Base-by-base conservation (phyloP, 2,329 filamentous ascomycete species). In the Microdochium nivale region DNA sequence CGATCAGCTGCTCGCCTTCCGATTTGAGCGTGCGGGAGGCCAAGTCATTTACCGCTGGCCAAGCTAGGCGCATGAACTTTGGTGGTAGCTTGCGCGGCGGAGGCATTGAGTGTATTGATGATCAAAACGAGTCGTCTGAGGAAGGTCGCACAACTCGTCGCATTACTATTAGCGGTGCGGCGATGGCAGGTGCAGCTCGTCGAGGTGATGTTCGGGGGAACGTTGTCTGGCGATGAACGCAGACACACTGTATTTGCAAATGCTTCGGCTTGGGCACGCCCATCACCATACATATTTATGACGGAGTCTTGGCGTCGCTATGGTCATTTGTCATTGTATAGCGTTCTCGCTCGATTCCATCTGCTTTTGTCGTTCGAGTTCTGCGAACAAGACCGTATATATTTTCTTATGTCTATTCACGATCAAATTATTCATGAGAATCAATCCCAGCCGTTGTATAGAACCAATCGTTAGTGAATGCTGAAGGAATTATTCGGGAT, bases 41-140 rank as follows among this genome's bases (percentile, higher is more conserved):
- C 24, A 65, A 68, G 53, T 62, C 66, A 3, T 70, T 82, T 55
- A 81, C 78, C 11, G 67, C 75, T 1, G 78, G 77, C 2, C 79
- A 83, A 59, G 79, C 78, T 23, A 66, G 79, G 50, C 71, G 79
- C 47, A 81, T 83, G 78, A 77, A 80, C 57, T 64, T 81, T 52
- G 71, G 73, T 33, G 70, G 70, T 14, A 72, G 68, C 54, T 57
- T 73, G 53, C 62, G 63, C 30, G 25, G 52, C 27, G 62, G 64
- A 8, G 46, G 13, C 21, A 47, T 11, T 44, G 48, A 25, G 14
- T 25, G 49, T 21, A 51, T 55, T 47, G 60, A 56, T 33, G 49
- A 59, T 14, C 54, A 56, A n/a, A 58, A 53, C 19, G 14, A 25
- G 54, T 59, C 46, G 51, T 56, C 32, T 52, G 63, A 55, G 52